Base-by-base conservation (phyloP, 1,284 basidiomycete genomes). In the Leccinum colubrinum region DNA sequence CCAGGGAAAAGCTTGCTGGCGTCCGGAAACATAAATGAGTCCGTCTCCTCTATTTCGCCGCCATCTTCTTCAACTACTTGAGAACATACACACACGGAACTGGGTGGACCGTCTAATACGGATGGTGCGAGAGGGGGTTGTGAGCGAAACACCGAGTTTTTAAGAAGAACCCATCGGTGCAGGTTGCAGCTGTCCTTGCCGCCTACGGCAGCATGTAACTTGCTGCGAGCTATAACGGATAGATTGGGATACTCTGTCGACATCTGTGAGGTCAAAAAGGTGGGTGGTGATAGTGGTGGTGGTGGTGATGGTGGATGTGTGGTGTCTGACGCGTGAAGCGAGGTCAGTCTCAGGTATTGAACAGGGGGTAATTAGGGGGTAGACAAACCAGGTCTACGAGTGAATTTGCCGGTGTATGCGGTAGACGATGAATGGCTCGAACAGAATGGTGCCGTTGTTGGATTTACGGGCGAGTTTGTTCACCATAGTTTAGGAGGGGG, bases 91-190 rank as follows among this genome's bases (percentile, higher is more conserved):
- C 77, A 78, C 75, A 65, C 8, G 46, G 67, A 61, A 55, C 62
- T 65, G 63, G 71, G 63, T 56, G 72, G 65, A 61, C 68, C 64
- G 58, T 69, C 68, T 63, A 73, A 65, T 60, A 76, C 63, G 67
- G 74, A 72, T 57, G 74, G 67, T 41, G 76, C 62, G 43, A 69
- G 62, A 56, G 66, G 73, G 68, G 80, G 75, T 61, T 81, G 80
- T 67, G 84, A 82, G 70, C 78, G 80, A 66, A 84, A 76, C 67
- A 92, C 82, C 43, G 88, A 91, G 76, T 93, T 93, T 88, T 91
- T 91, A 74, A 93, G 82, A 62, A 93, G 81, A 60, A 93, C 90
- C 88, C 89, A 91, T 73, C 90, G 89, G 74, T 90, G 89, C 78
- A 93, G 83, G 77, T 85, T 90, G 79, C 82, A 81, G 68, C 78